A percentile compares a stretch with the other conserved stretches of the same genome.
Evolutionary conservation across 495 filamentous ascomycete species (phyloP).

Genomic region (Neurospora africana): DNA sequence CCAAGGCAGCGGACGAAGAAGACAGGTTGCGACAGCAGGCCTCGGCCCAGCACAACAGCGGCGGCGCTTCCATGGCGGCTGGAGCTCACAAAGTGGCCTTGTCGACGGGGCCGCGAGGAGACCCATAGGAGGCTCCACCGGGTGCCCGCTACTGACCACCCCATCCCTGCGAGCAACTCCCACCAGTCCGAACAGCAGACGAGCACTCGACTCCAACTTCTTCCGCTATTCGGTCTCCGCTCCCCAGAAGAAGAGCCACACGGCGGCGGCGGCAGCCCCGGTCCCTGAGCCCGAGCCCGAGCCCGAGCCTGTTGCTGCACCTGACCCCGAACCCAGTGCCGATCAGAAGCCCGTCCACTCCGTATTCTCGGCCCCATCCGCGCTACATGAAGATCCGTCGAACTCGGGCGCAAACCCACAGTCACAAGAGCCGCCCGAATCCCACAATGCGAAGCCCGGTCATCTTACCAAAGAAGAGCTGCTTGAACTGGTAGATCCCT

Average conservation of each 20-base stretch:
- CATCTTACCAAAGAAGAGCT: conserved; percentile 28
- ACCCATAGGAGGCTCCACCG: not conserved
- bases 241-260: conserved; percentile 5
- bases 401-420: not conserved
- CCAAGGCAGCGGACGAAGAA: not conserved
- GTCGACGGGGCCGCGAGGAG: not conserved
- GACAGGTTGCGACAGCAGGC: not conserved
- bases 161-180: conserved; percentile 3
- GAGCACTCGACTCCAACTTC: conserved; percentile 7
- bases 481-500: conserved; percentile 37
- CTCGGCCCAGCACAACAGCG: not conserved
- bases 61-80: not conserved
- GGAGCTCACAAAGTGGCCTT: not conserved
- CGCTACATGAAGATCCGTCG: not conserved
- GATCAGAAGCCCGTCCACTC: not conserved
- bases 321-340: not conserved
- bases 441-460: not conserved
- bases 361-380: not conserved
- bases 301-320: not conserved
- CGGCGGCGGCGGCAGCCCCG: conserved; percentile 7
- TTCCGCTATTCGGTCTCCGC: conserved; percentile 8
- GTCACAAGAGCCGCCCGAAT: not conserved
- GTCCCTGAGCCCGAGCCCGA: not conserved
- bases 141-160: conserved; percentile 5
- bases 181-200: not conserved